Conservation (phyloP, 106 monocot genomes). For the Dendrobium huoshanense region DNA sequence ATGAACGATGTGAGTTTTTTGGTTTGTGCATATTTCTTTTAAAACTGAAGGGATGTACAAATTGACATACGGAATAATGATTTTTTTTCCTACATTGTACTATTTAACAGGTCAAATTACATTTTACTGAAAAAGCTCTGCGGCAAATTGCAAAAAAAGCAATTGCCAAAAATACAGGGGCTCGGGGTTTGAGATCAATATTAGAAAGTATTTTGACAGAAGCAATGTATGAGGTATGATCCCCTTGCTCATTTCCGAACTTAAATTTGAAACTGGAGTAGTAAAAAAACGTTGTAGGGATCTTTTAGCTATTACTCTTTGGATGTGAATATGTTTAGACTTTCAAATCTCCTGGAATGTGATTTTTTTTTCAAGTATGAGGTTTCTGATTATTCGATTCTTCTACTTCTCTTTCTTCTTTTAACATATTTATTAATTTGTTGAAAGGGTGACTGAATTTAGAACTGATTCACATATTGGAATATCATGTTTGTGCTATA, state of each 20-base stretch:
- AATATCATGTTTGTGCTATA: background rate
- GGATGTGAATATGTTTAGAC: background rate
- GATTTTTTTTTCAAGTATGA: background rate
- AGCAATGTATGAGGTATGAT: conserved; percentile 75
- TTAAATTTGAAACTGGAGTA: background rate
- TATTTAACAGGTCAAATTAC: conserved; percentile 54
- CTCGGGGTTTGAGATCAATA: conserved; percentile 71
- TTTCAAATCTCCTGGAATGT: background rate
- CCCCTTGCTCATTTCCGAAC: background rate
- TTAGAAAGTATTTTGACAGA: conserved; percentile 71
- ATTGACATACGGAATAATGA: background rate
- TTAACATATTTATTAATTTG: background rate
- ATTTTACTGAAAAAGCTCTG: conserved; percentile 61
- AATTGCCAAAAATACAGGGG: conserved; percentile 65
- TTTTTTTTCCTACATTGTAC: background rate
- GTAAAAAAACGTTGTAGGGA: background rate
- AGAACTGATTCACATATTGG: background rate
- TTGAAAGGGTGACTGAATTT: background rate
- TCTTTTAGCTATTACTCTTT: background rate
- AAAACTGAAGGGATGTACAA: background rate
- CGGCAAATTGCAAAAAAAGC: conserved; percentile 71
- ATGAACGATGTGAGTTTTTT: conserved; percentile 72
- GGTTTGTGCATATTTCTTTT: background rate
- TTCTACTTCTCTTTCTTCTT: background rate
- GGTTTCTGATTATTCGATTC: background rate